phyloP scores from a whole-genome alignment of 2,329 filamentous ascomycete genomes.

The Cytospora paraplurivora region DNA sequence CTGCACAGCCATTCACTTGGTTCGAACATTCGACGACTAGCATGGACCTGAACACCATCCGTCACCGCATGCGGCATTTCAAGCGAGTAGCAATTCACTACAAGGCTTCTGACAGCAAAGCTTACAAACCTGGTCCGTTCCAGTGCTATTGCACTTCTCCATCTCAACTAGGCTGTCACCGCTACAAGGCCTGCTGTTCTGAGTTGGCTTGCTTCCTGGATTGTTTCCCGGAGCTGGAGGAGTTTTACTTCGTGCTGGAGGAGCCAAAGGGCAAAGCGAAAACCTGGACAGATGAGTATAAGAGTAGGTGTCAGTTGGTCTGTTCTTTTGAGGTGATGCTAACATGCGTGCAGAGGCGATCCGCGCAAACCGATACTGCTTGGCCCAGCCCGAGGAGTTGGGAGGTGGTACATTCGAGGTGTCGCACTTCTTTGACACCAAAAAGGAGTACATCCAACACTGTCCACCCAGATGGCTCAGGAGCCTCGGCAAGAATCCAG shows the following conservation, averaged over 20 bases:
- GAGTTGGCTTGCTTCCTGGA: conserved; percentile 33
- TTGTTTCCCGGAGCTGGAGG: conserved; percentile 34
- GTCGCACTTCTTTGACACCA: conserved; percentile 13
- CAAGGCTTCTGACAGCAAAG: not conserved
- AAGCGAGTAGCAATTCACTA: conserved; percentile 24
- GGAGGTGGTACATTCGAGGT: not conserved
- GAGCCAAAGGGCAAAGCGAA: not conserved
- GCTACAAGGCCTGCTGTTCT: conserved; percentile 29
- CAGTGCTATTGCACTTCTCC: conserved; percentile 11
- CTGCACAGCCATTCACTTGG: conserved; percentile 10
- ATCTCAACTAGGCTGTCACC: not conserved
- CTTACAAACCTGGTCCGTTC: conserved; percentile 1
- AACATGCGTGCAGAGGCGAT: not conserved
- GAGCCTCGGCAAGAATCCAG: not conserved
- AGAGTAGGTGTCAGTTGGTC: conserved; percentile 6
- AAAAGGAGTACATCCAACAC: conserved; percentile 22
- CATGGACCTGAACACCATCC: not conserved
- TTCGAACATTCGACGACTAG: not conserved
- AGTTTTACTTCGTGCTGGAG: conserved; percentile 37
- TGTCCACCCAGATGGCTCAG: not conserved
- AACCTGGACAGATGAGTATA: conserved; percentile 2
- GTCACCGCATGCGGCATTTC: conserved; percentile 9
- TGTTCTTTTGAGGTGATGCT: not conserved
- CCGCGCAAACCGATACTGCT: not conserved
- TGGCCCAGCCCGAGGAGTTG: not conserved